Percentiles rank a stretch among this genome's conserved stretches.
These are phyloP conservation scores for Neohortaea acidophila DNA, from an alignment of 495 filamentous ascomycete species.

Conservation along the genomic window DNA sequence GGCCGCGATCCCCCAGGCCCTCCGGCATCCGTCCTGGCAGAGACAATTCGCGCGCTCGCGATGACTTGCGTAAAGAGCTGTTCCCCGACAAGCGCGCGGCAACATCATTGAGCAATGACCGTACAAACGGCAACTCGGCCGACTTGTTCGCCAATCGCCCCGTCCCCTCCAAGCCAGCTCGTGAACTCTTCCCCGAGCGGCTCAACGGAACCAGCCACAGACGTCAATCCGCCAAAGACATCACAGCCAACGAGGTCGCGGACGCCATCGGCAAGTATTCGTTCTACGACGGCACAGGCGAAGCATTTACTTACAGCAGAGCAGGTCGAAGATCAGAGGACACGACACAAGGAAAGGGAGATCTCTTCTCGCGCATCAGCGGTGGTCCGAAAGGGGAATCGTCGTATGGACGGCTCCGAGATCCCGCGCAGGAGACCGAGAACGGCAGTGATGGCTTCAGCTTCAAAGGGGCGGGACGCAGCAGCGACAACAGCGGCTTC, in stretches of 20 bases:
- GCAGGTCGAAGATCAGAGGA: conserved; percentile 2
- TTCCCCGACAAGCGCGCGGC: conserved; percentile 16
- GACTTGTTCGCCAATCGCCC: conserved; percentile 10
- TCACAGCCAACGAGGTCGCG: conserved; percentile 38
- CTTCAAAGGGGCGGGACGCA: conserved; percentile 16
- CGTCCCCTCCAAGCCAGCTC: conserved; percentile 19
- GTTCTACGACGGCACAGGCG: conserved; percentile 5
- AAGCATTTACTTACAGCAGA: conserved; percentile 4
- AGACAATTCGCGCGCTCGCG: conserved; percentile 1
- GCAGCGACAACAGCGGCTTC: conserved; percentile 5
- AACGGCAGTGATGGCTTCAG: conserved; percentile 12
- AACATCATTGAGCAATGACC: conserved; percentile 1
- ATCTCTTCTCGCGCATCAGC: conserved; percentile 15
- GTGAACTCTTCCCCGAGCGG: conserved; percentile 57
- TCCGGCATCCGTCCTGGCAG: not conserved
- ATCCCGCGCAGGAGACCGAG: not conserved
- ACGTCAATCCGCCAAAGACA: conserved; percentile 49
- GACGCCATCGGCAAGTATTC: conserved; percentile 12
- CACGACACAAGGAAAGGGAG: not conserved
- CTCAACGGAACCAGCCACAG: conserved; percentile 41
- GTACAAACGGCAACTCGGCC: not conserved
- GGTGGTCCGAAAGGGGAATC: not conserved
- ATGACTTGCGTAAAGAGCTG: conserved; percentile 21
- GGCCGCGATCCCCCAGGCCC: conserved; percentile 6
- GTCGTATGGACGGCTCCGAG: conserved; percentile 7